Conservation (phyloP, 2,329 filamentous ascomycete genomes). For the Metarhizium anisopliae region DNA sequence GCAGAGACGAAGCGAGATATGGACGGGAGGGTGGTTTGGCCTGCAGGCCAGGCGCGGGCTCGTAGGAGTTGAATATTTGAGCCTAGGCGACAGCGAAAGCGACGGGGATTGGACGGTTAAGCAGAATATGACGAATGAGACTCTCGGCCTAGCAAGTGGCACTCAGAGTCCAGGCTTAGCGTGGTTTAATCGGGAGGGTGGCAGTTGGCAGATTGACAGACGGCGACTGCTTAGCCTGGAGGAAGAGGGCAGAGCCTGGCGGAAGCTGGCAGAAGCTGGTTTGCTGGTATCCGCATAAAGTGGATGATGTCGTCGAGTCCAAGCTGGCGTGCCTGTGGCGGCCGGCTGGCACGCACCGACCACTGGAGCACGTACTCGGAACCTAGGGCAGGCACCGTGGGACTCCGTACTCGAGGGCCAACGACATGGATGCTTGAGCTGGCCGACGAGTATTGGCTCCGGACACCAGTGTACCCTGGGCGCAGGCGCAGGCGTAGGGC, state of each 20-base stretch:
- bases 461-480: too few species aligned
- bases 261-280: not conserved
- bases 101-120: slow-evolving; percentile 4
- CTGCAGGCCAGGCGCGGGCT: not conserved
- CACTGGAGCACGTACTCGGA: too few species aligned
- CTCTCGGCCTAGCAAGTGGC: slow-evolving; percentile 8
- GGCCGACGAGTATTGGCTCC: too few species aligned
- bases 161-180: slow-evolving; percentile 6
- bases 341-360: too few species aligned
- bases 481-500: not conserved
- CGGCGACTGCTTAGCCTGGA: not conserved
- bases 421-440: not conserved
- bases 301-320: not conserved
- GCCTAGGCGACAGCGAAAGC: not conserved
- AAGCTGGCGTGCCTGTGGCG: not conserved
- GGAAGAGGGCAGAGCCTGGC: not conserved
- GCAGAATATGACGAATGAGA: slow-evolving; percentile 8
- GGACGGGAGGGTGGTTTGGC: not conserved
- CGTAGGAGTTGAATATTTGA: not conserved
- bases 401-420: not conserved
- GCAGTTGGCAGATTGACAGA: not conserved
- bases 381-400: not conserved
- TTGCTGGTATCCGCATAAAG: not conserved
- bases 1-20: not conserved
- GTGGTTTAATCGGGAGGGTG: not conserved